Evolutionary conservation across 148 eudicot genomes (phyloP).

Genomic region (Suaeda aralocaspica): DNA sequence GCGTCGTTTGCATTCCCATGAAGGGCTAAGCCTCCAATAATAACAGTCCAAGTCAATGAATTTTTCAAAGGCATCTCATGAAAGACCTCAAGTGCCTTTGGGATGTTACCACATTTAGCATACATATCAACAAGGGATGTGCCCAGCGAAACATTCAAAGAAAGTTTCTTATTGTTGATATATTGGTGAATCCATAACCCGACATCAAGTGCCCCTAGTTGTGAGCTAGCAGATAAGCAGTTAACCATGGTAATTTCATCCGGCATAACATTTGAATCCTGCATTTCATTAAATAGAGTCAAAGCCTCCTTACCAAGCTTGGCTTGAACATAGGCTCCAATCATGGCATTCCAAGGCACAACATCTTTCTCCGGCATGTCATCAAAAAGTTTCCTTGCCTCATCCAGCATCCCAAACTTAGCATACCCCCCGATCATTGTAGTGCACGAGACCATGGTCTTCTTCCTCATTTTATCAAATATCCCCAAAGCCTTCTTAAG

Average conservation of each 20-base stretch:
- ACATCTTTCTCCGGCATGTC: conserved; percentile 49
- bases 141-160: conserved; percentile 44
- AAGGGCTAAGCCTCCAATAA: conserved; percentile 53
- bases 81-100: conserved; percentile 51
- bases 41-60: conserved; percentile 51
- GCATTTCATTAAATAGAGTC: conserved; percentile 52
- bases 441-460: conserved; percentile 57
- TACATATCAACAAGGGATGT: conserved; percentile 68
- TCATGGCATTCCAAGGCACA: conserved; percentile 68
- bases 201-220: conserved; percentile 55
- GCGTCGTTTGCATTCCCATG: conserved; percentile 56
- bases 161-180: conserved; percentile 37
- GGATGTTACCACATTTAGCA: conserved; percentile 58
- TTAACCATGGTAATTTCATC: conserved; percentile 53
- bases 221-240: conserved; percentile 61
- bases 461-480: conserved; percentile 43
- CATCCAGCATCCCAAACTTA: conserved; percentile 38
- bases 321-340: conserved; percentile 59
- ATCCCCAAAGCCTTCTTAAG: conserved; percentile 36
- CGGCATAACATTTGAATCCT: conserved; percentile 31
- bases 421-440: conserved; percentile 56
- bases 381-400: conserved; percentile 46
- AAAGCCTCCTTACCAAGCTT: conserved; percentile 43
- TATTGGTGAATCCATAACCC: conserved; percentile 54
- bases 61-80: conserved; percentile 43